phyloP scores from a whole-genome alignment of 805 yeast genomes.

The Kodamaea sagamina region DNA sequence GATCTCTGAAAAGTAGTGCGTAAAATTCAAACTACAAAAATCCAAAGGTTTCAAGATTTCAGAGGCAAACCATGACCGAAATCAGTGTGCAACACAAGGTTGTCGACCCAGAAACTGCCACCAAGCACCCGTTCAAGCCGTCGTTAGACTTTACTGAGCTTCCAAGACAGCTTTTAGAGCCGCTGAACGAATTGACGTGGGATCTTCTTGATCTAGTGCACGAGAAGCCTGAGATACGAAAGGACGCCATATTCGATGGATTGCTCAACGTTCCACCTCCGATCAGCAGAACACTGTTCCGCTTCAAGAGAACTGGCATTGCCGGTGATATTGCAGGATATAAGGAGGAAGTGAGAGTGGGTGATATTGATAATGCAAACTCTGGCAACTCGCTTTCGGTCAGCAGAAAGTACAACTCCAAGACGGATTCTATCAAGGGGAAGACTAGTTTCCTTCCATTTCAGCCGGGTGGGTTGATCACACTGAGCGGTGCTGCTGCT shows the following conservation, averaged over 20 bases:
- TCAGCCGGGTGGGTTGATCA: constrained; percentile 78
- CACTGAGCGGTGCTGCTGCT: constrained; percentile 17
- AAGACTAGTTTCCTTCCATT: constrained; percentile 79
- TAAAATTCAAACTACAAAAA: neutral
- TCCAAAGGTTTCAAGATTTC: neutral
- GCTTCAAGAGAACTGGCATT: constrained; percentile 75
- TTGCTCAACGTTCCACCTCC: constrained; percentile 61
- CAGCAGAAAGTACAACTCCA: constrained; percentile 64
- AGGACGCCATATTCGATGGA: constrained; percentile 42
- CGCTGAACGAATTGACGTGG: constrained; percentile 65
- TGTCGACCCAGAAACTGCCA: constrained; percentile 4
- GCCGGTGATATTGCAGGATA: constrained; percentile 65
- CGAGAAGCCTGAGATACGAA: constrained; percentile 47
- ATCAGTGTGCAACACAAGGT: neutral
- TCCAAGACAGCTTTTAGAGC: constrained; percentile 49
- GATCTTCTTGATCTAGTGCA: constrained; percentile 72
- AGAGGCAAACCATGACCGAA: constrained; percentile 2
- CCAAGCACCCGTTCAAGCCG: neutral
- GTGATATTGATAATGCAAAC: constrained; percentile 54
- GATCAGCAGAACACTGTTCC: constrained; percentile 61
- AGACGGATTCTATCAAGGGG: constrained; percentile 66
- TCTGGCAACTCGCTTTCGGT: constrained; percentile 74
- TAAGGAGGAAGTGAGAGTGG: constrained; percentile 51
- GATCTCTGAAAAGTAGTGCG: constrained; percentile 1
- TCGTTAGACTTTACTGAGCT: constrained; percentile 4